phyloP scores from a whole-genome alignment of 352 stramenopile species.

The Phytophthora tubulina region DNA sequence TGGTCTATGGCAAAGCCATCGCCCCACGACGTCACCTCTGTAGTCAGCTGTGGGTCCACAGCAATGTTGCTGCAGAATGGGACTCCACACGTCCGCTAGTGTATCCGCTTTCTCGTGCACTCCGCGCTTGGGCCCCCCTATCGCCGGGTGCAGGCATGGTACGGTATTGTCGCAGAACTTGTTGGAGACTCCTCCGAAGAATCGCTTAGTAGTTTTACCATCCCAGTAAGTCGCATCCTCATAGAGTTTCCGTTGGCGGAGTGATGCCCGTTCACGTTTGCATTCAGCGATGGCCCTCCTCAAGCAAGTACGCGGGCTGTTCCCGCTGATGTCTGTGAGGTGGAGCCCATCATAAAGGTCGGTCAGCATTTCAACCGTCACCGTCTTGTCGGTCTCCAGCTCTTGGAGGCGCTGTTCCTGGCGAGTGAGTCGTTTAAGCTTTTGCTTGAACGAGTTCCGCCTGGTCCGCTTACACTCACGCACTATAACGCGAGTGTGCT shows the following conservation, averaged over 20 bases:
- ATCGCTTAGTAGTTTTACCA: background rate
- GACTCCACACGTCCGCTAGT: background rate
- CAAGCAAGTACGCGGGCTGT: background rate
- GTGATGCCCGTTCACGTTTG: background rate
- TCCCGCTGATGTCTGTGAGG: background rate
- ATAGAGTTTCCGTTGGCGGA: background rate
- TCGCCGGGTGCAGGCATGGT: background rate
- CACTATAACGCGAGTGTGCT: background rate
- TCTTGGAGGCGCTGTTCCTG: background rate
- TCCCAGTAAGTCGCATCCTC: background rate
- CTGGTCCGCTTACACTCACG: too few species aligned
- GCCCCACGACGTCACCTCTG: too few species aligned
- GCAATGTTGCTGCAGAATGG: conserved; percentile 2
- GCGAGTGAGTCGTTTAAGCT: background rate
- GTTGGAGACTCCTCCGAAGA: background rate
- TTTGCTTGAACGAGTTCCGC: background rate
- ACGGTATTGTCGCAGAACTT: background rate
- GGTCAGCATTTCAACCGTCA: background rate
- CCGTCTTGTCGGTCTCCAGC: background rate
- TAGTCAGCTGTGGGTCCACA: too few species aligned
- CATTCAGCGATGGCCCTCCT: background rate
- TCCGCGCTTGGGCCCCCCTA: background rate
- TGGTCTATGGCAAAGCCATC: too few species aligned
- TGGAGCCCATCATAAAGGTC: background rate
- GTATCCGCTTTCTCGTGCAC: conserved; percentile 8